A percentile compares a stretch with the other conserved stretches of the same genome.
Conservation (phyloP, 768 basidiomycete genomes). For the Naematelia aurantialba region DNA sequence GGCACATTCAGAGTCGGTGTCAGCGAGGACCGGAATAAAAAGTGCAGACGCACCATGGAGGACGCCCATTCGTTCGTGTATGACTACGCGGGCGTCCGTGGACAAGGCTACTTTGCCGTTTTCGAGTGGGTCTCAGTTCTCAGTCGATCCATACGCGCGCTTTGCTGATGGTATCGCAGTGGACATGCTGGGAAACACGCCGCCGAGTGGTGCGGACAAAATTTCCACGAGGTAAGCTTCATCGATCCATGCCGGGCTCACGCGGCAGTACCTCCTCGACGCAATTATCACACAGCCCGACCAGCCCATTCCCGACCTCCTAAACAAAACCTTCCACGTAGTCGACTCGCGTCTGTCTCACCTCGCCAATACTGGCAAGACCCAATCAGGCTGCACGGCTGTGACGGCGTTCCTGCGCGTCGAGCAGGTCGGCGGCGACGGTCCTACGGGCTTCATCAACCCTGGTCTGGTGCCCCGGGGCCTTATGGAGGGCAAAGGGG, state of each 20-base stretch:
- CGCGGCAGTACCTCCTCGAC: conserved; percentile 61
- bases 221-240: conserved; percentile 76
- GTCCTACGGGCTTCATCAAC: conserved; percentile 43
- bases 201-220: conserved; percentile 95
- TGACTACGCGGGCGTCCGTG: conserved; percentile 82
- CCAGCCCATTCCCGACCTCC: conserved; percentile 71
- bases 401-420: conserved; percentile 92
- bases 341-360: conserved; percentile 80
- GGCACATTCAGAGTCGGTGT: conserved; percentile 65
- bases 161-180: conserved; percentile 21
- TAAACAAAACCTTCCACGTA: conserved; percentile 90
- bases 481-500: conserved; percentile 45
- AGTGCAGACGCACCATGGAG: conserved; percentile 89
- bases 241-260: neutral
- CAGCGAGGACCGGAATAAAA: conserved; percentile 72
- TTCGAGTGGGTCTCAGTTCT: conserved; percentile 61
- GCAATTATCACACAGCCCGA: conserved; percentile 62
- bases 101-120: conserved; percentile 96
- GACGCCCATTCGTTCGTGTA: conserved; percentile 95
- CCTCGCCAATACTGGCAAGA: conserved; percentile 83
- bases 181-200: conserved; percentile 98
- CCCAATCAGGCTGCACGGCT: conserved; percentile 94
- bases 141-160: neutral
- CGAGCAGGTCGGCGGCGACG: conserved; percentile 62
- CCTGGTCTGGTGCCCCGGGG: conserved; percentile 37